These are phyloP conservation scores for Magnaporthiopsis rhizophila DNA, from an alignment of 2,329 filamentous ascomycete species.

Conservation along the genomic window DNA sequence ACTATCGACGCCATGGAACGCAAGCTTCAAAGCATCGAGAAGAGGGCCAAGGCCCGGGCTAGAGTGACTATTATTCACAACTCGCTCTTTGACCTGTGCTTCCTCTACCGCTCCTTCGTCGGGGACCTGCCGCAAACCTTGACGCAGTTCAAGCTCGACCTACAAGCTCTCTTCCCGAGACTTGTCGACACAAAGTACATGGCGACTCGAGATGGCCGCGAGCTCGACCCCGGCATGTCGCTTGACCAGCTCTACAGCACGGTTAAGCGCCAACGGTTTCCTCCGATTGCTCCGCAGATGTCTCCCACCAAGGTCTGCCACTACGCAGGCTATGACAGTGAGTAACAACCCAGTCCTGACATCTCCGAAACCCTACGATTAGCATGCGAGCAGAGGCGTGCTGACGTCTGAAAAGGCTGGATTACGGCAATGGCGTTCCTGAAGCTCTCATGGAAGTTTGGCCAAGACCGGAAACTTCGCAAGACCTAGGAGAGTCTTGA, in stretches of 20 bases:
- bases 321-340: conserved; percentile 54
- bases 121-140: conserved; percentile 45
- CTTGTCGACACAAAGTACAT: conserved; percentile 64
- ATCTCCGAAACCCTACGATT: background rate
- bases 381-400: background rate
- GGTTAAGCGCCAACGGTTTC: background rate
- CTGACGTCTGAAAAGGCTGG: conserved; percentile 20
- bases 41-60: conserved; percentile 18
- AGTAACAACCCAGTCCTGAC: conserved; percentile 8
- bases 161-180: conserved; percentile 38
- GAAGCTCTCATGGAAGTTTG: conserved; percentile 17
- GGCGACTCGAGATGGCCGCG: conserved; percentile 63
- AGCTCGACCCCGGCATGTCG: conserved; percentile 52
- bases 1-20: conserved; percentile 1
- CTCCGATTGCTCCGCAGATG: background rate
- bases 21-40: conserved; percentile 15
- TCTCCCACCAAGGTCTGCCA: conserved; percentile 25
- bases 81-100: conserved; percentile 55
- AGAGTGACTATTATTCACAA: conserved; percentile 55
- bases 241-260: conserved; percentile 13
- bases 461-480: background rate
- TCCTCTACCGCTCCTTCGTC: conserved; percentile 56
- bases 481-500: conserved; percentile 2
- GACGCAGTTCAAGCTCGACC: conserved; percentile 39
- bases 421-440: conserved; percentile 35